Conservation (phyloP, 192 early-diverging fungal genomes). For the Coemansia interrupta region DNA sequence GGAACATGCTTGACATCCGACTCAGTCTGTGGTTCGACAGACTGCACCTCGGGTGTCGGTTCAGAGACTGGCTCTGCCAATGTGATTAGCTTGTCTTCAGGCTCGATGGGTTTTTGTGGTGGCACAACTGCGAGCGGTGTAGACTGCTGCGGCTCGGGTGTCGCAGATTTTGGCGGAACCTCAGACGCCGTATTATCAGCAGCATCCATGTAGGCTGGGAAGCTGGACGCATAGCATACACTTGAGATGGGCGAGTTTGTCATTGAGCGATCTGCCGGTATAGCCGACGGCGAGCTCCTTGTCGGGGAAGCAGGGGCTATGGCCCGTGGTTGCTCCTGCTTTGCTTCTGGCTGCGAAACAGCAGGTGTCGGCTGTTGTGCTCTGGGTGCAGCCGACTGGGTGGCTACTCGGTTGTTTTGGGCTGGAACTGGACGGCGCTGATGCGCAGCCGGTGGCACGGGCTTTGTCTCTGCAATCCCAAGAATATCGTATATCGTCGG, state of each 20-base stretch:
- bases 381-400: not conserved
- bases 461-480: constrained; percentile 24
- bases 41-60: too few relatives aligned
- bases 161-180: not conserved
- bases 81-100: not conserved
- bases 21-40: too few relatives aligned
- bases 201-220: not conserved
- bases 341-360: not conserved
- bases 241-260: constrained; percentile 2
- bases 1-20: too few relatives aligned
- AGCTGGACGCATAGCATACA: constrained; percentile 4
- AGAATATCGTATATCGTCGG: constrained; percentile 43
- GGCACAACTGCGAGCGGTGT: not conserved
- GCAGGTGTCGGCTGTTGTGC: not conserved
- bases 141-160: not conserved
- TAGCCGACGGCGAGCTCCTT: not conserved
- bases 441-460: not conserved
- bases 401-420: not conserved
- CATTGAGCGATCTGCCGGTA: constrained; percentile 3
- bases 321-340: not conserved
- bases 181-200: not conserved
- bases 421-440: not conserved
- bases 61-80: too few relatives aligned
- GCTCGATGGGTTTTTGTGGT: not conserved
- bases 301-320: not conserved